Evolutionary conservation across 2,329 filamentous ascomycete species (phyloP), one percentile per base, ranked within the genome.

Genomic region (Cladophialophora yegresii): DNA sequence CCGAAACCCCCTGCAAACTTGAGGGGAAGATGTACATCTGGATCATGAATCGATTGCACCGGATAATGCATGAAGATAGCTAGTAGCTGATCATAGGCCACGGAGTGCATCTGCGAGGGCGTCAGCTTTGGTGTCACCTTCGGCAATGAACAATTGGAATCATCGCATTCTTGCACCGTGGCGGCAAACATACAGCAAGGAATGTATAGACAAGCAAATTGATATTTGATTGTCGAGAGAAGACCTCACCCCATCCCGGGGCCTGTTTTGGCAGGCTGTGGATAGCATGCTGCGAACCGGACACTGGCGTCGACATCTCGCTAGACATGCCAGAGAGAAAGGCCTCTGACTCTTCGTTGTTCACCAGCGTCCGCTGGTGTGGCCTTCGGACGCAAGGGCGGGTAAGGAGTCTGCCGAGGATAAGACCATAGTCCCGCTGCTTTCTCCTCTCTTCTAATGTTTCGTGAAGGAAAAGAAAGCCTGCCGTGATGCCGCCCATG

Each of bases 21-120:
- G 72, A 97, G 88, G 0, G 93, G 93, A 0, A 91, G 82, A 1
- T 81, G 78, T 10, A 86, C 80, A 0, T 83, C 78, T 0, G 86
- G 85, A 54, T 84, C 77, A 36, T 84, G 77, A 4, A 81, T 76
- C 4, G 82, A 73, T 70, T 87, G 82, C 0, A 77, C 77, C 0
- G 89, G 89, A 69, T 91, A 89, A 77, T 96, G 90, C 72, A 97
- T 84, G 75, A 96, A 96, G 0, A 97, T 91, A 2, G 92, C 90
- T 1, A 98, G 84, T 2, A 93, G 82, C 73, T 96, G 92, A 76
- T 98, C 93, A 73, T 88, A 97, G 0, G 91, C 88, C 45, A 96
- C 87, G 0, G 87, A 88, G 76, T 96, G 92, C 55, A 96, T 83
- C 51, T 54, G 51, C 10, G 20, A 54, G 23, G n/a, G 20, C 28